Base-by-base conservation (phyloP, 768 basidiomycete species). In the Mycena rosella region DNA sequence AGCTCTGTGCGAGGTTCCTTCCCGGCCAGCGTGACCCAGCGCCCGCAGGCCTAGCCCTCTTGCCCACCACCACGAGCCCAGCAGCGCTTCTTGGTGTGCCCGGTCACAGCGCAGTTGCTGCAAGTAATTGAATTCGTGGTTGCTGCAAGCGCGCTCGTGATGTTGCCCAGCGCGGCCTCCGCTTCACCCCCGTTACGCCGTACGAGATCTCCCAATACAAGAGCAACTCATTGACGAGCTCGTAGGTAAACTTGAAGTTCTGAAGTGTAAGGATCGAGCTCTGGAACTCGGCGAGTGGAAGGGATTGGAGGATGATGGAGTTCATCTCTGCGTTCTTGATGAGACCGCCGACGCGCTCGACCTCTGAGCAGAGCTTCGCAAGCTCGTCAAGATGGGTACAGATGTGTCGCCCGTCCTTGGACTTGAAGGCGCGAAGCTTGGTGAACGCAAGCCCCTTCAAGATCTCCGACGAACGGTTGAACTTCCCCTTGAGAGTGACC, bases 391-490 rank as follows among this genome's bases (percentile, higher is more conserved):
- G 57, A 24, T 59, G 57, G n/a, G 18, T 14, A 34, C 29, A 11
- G 14, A 59, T 34, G 57, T 47, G 29, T 3, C 38, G 54, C n/a
- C 44, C 57, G 44, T 48, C 45, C n/a, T 11, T 48, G 30, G 34
- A 51, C 27, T 61, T 61, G 34, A 61, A 6, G 14, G 60, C 36
- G 14, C 44, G 57, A 5, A 59, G 32, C 57, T 59, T 59, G 27
- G 42, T 48, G 44, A 59, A 32, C 13, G 57, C 57, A 18, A 59
- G 57, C 20, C 57, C 57, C 32, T 59, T 59, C 57, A 59, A 48
- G 8, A 48, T 30, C 26, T 59, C 57, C 30, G 57, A 59, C 29
- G 57, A 45, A 5, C 57, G 57, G 22, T 59, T 59, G 45, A 59
- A 59, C 17, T 59, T 59, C 11, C 10, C 45, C 44, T n/a, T 2